Base-by-base conservation (phyloP, 345 rosid genomes). In the Eucalyptus regnans region DNA sequence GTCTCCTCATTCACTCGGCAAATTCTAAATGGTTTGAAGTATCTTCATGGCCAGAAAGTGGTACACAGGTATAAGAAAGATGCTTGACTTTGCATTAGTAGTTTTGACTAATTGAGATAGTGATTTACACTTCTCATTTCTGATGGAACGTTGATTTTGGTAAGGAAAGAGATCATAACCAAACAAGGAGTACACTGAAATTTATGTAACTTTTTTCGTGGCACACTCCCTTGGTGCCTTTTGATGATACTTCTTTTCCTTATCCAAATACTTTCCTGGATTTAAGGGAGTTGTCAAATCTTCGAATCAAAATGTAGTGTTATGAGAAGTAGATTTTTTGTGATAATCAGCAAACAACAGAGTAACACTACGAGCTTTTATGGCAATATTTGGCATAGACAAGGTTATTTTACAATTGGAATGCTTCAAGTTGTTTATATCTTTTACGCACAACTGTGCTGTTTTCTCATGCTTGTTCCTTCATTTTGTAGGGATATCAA, bases 1-100 rank as follows among this genome's bases (percentile, higher is more conserved):
- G n/a, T 60, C 31, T 27, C 66, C 31, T 25, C 31, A 60, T 60
- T 4, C 66, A 60, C 66, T 60, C 0, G 66, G 15, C 66, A 60
- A 60, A 97, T 96, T 91, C 92, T 96, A 89, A 91, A 52, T 83
- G 98, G 98, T 66, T 89, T 97, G 92, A 94, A 93, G 89, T 97
- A 96, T 92, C 98, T 97, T 90, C 98, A 97, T 80, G 94, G 95
- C 54, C 91, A 86, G n/a, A 60, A 89, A 64, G 96, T 96, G 88
- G 89, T 96, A 88, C 99, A 96, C 41, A 87, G 88, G 88, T 15
- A 18, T 4, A 7, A 64, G 2, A 16, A 52, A 52, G 7, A 37
- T 86, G 58, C 43, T 86, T 51, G 27, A 17, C 41, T 86, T 51
- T 51, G 44, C 66, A 11, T 23, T 14, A 9, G 62, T 7, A 20